Evolutionary conservation across 148 eudicot genomes (phyloP), one percentile per base, ranked within the genome.

Genomic region (Dysphania ambrosioides): DNA sequence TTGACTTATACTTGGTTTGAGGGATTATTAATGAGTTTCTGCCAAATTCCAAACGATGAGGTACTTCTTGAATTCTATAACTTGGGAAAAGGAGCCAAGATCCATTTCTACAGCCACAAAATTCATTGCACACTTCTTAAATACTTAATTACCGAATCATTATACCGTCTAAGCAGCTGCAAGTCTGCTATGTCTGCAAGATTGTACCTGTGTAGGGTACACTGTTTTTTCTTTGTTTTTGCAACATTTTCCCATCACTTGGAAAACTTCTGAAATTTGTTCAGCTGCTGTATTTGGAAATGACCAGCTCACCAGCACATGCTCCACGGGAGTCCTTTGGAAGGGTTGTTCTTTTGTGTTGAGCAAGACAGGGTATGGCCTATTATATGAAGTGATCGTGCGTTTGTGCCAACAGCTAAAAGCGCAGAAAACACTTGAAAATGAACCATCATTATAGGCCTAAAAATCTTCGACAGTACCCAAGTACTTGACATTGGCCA

Each of bases 241-340:
- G 31, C 63, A 59, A 59, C 26, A 59, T 26, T 27, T 27, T 27
- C 30, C n/a, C 31, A 59, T 26, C 18, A n/a, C n/a, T n/a, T 59
- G 63, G 32, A 59, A 59, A 11, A 11, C 9, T 10, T 27, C 27
- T 27, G 16, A 59, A 24, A 26, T 59, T 59, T 27, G 24, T 26
- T 59, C 63, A 2, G 32, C 16, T 27, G 27, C 32, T 53, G 58
- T n/a, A 21, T 53, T 53, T 53, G 11, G 58, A 53, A 59, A 9
- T 27, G 63, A 59, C 32, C 63, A 59, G 63, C 32, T 18, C 63
- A 59, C 63, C 63, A 59, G 63, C 32, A 59, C 63, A 59, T 24
- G 34, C 16, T 24, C 13, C 63, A 24, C 63, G 12, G 24, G 32
- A 59, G 34, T 59, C 63, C 9, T 29, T 59, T 59, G 63, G 16